Conservation (phyloP, 305 asterid species). For the Fraxinus xanthoxyloides region DNA sequence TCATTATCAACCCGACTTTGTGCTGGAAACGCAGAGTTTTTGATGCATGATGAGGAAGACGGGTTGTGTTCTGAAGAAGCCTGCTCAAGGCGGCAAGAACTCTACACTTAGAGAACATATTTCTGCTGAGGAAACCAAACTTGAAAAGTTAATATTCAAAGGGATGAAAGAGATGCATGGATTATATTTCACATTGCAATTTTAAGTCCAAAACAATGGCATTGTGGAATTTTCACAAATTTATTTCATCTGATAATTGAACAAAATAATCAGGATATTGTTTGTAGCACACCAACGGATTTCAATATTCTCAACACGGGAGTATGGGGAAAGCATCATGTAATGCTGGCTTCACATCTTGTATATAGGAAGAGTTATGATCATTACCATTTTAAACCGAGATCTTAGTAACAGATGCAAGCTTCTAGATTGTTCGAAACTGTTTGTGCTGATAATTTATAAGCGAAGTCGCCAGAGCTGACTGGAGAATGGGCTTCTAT, state of each 20-base stretch:
- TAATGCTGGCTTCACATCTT: background rate
- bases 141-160: background rate
- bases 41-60: slow-evolving; percentile 42
- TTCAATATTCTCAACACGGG: background rate
- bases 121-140: background rate
- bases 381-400: background rate
- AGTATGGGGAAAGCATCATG: background rate
- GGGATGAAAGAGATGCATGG: background rate
- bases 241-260: background rate
- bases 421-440: background rate
- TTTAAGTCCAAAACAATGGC: background rate
- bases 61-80: slow-evolving; percentile 35
- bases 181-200: background rate
- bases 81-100: slow-evolving; percentile 42
- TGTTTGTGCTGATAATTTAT: background rate
- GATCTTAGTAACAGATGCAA: background rate
- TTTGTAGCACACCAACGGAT: background rate
- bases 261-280: background rate
- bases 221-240: background rate
- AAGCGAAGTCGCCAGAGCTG: background rate
- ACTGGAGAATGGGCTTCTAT: background rate
- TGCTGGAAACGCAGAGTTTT: slow-evolving; percentile 47
- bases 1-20: slow-evolving; percentile 58
- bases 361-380: background rate
- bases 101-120: slow-evolving; percentile 5